Base-by-base conservation (phyloP, 2,329 filamentous ascomycete genomes). In the Neopestalotiopsis clavispora region DNA sequence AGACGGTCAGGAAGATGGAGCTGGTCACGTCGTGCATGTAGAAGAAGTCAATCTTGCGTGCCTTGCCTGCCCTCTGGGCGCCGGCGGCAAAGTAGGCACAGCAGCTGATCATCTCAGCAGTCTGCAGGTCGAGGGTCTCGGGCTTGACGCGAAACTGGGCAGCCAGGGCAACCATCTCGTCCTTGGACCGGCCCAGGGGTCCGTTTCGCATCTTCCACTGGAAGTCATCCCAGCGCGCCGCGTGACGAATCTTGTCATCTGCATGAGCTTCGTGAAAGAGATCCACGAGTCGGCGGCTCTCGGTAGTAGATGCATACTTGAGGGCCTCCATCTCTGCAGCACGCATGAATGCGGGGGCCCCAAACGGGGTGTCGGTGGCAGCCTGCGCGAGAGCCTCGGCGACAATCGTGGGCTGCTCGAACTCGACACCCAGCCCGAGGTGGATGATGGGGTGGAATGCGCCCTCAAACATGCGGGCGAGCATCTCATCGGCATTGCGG, bases 361-460 rank as follows among this genome's bases (percentile, higher is more conserved):
- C 86, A 34, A 79, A 68, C 30, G 13, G 74, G 30, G 84, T 83
- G 72, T 92, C 87, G 0, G 87, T 82, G 2, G 89, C 88, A 0
- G 89, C 83, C 77, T 92, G 86, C 0, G 91, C 90, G 12, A 93
- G 85, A 0, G 81, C 90, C 78, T 93, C 89, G 1, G 91, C 90
- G 23, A 93, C 82, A 69, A 93, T 87, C 10, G 86, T 86, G 0
- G 90, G 90, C 72, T 91, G 90, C 7, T 87, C 79, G 73, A 92
- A 92, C 74, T 93, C 91, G 59, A 93, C 76, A 0, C 88, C 91
- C 68, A 92, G 91, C 0, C 90, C 90, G 1, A 92, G 82, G 72
- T 93, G 90, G 67, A 93, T 92, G 17, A 92, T 78, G 1, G 90
- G 90, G 72, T 93, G 91, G 5, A 91, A 78, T 65, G 90, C 85